phyloP scores from a whole-genome alignment of 1,139 yeast species.

The Lodderomyces elongisporus region DNA sequence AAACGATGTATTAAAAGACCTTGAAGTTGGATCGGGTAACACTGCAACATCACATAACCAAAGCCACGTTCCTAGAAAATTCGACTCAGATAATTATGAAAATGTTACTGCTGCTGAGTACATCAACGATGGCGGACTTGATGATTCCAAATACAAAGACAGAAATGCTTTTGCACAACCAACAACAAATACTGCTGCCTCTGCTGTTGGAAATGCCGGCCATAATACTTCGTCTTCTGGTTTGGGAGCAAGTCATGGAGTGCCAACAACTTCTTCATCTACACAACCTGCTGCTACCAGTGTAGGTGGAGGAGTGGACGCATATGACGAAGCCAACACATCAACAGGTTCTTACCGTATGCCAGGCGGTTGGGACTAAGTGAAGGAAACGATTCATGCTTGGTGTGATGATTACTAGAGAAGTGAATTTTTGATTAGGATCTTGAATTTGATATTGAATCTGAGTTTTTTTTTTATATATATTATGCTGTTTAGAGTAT shows the following conservation, averaged over 20 bases:
- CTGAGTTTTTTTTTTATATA: too few relatives aligned
- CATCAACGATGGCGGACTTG: neutral
- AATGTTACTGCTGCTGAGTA: slow-evolving; percentile 2
- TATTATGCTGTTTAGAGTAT: too few relatives aligned
- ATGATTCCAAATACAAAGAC: neutral
- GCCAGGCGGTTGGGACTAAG: slow-evolving; percentile 14
- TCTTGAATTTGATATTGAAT: too few relatives aligned
- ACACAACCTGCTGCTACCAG: slow-evolving; percentile 2
- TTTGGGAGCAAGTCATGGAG: slow-evolving; percentile 2
- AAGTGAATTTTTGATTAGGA: too few relatives aligned
- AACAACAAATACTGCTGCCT: neutral
- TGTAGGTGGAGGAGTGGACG: too few relatives aligned
- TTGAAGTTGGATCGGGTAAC: too few relatives aligned
- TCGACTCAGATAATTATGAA: neutral
- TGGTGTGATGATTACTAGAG: too few relatives aligned
- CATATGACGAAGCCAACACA: slow-evolving; percentile 7
- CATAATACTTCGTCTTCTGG: neutral
- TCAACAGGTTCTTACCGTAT: slow-evolving; percentile 8
- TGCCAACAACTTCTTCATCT: slow-evolving; percentile 3
- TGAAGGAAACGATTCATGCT: too few relatives aligned
- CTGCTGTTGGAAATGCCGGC: neutral
- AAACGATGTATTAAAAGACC: too few relatives aligned
- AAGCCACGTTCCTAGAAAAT: neutral
- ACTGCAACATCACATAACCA: too few relatives aligned
- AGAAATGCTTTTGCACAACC: neutral